phyloP scores from a whole-genome alignment of 2,329 filamentous ascomycete species.

The Colletotrichum melonis region DNA sequence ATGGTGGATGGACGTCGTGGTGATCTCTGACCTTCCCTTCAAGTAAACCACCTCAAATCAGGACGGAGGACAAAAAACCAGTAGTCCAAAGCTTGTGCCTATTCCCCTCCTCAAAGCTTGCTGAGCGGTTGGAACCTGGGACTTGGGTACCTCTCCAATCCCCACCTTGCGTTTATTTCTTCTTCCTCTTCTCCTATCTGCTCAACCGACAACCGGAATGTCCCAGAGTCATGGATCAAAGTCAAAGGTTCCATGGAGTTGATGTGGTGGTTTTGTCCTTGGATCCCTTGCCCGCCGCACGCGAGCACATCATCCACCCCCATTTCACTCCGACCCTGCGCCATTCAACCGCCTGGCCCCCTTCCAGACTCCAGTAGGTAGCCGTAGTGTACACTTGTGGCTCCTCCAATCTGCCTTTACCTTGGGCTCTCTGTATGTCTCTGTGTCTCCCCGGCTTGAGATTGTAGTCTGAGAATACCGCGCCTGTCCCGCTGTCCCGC shows the following conservation, averaged over 20 bases:
- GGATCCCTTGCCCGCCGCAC: constrained; percentile 32
- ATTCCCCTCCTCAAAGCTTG: background rate
- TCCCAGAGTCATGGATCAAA: constrained; percentile 16
- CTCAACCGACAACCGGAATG: background rate
- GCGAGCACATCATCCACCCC: constrained; percentile 34
- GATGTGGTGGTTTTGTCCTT: constrained; percentile 11
- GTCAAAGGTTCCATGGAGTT: constrained; percentile 13
- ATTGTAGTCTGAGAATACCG: constrained; percentile 5
- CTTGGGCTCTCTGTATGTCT: background rate
- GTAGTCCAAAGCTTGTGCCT: background rate
- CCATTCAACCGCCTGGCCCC: constrained; percentile 21
- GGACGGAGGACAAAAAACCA: background rate
- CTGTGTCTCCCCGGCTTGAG: background rate
- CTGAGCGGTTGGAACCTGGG: background rate
- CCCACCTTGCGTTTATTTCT: background rate
- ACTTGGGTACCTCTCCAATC: background rate
- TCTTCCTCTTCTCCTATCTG: background rate
- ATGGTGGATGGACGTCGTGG: background rate
- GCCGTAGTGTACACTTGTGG: background rate
- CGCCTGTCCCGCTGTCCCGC: constrained; percentile 17
- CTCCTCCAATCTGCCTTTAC: background rate
- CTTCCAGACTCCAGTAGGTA: constrained; percentile 5
- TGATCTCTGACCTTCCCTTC: background rate
- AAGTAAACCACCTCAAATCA: background rate
- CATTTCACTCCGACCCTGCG: constrained; percentile 25